A percentile compares a stretch with the other conserved stretches of the same genome.
Evolutionary conservation across 345 rosid species (phyloP).

Genomic region (Populus deltoides): DNA sequence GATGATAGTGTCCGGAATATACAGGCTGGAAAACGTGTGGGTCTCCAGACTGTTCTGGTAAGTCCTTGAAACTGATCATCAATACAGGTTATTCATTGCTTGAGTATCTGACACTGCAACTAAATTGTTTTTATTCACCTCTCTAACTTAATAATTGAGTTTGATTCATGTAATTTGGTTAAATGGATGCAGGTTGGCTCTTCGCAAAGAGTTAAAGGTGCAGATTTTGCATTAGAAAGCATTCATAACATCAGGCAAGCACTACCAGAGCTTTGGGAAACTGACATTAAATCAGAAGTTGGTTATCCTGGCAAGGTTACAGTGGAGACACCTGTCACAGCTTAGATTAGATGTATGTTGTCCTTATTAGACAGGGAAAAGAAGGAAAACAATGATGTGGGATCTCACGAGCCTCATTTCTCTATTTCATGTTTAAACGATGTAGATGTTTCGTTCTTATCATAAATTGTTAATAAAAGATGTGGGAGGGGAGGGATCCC

Average conservation of each 20-base stretch:
- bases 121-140: background rate
- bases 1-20: slow-evolving; percentile 83
- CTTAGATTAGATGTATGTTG: slow-evolving; percentile 30
- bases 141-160: background rate
- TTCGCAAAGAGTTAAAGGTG: slow-evolving; percentile 57
- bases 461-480: background rate
- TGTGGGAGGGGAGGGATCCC: background rate
- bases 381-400: background rate
- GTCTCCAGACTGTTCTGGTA: slow-evolving; percentile 71
- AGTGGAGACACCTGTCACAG: slow-evolving; percentile 77
- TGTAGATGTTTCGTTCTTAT: slow-evolving; percentile 27
- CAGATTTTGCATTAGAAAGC: slow-evolving; percentile 76
- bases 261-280: slow-evolving; percentile 68
- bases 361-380: background rate
- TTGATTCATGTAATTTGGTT: background rate
- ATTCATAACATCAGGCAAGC: slow-evolving; percentile 83
- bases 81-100: too few relatives aligned
- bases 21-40: slow-evolving; percentile 71
- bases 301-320: slow-evolving; percentile 47
- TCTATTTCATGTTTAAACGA: slow-evolving; percentile 12
- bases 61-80: slow-evolving; percentile 17
- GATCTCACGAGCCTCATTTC: slow-evolving; percentile 14
- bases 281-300: slow-evolving; percentile 50
- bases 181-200: slow-evolving; percentile 55
- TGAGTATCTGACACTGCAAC: too few relatives aligned